Base-by-base conservation (phyloP, 2,329 filamentous ascomycete species). In the Diplodia corticola region DNA sequence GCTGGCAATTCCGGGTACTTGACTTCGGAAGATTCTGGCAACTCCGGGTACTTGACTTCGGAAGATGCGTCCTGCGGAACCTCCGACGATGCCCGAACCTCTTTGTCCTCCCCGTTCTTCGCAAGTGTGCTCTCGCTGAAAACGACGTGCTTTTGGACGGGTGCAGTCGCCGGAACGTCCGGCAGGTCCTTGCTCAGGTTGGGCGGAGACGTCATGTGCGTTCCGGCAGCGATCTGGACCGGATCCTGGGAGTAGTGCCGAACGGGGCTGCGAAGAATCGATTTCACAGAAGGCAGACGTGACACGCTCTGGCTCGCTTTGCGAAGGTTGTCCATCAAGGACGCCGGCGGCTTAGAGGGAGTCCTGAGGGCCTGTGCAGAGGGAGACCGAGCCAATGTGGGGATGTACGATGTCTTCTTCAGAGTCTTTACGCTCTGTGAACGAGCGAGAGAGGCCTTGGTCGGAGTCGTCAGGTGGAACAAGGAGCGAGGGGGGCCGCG, bases 81-180 rank as follows among this genome's bases (percentile, higher is more conserved):
- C 46, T 78, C 76, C 22, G 75, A 76, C 33, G 72, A 73, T 35
- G 75, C 75, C 26, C 73, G 72, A 55, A 77, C 76, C 69, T 76
- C 73, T 9, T 24, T 35, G 9, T 10, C 24, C 4, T 48, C 22
- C 61, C 76, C 74, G 3, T 22, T 12, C n/a, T 15, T 51, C 22
- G 26, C 48, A 20, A 54, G 33, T 5, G 89, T 88, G 68, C 87
- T 88, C 0, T 89, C 89, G 0, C 90, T 92, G 73, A 96, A 97
- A 60, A 91, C 88, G 40, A 96, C 91, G 75, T 86, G 88, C 80
- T 96, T 96, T 76, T 88, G 91, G 26, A 88, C 85, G 35, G 88
- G 88, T 7, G 90, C 90, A 1, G 90, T 92, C 5, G 87, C 88
- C 64, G 87, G 79, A 28, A 76, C 75, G 3, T 81, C 74, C 61